phyloP scores from a whole-genome alignment of 495 filamentous ascomycete species.

The Hamigera avellanea region DNA sequence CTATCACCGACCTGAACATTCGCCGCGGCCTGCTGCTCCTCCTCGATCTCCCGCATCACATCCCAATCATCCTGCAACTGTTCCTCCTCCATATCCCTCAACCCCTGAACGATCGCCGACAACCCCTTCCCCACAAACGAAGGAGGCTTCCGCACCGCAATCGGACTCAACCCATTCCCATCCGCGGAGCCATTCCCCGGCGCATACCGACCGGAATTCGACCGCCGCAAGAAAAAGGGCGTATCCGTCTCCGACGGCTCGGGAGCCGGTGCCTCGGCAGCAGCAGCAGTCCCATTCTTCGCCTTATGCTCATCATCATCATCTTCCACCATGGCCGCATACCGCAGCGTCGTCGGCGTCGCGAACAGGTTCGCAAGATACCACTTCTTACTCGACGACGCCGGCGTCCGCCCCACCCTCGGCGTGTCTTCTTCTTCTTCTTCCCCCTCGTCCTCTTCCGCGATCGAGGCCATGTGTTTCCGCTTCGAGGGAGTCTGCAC shows the following conservation, averaged over 20 bases:
- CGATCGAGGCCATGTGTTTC: slow-evolving; percentile 17
- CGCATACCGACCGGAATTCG: slow-evolving; percentile 20
- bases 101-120: slow-evolving; percentile 63
- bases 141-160: slow-evolving; percentile 42
- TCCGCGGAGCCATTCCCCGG: slow-evolving; percentile 6
- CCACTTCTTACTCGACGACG: slow-evolving; percentile 48
- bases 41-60: slow-evolving; percentile 69
- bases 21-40: slow-evolving; percentile 23
- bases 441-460: slow-evolving; percentile 21
- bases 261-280: slow-evolving; percentile 6
- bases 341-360: slow-evolving; percentile 46
- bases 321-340: slow-evolving; percentile 32
- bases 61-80: slow-evolving; percentile 69
- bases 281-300: not conserved
- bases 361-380: slow-evolving; percentile 49
- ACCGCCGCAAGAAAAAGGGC: slow-evolving; percentile 63
- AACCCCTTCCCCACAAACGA: slow-evolving; percentile 62
- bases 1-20: slow-evolving; percentile 51
- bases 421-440: too few relatives aligned
- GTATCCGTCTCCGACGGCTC: slow-evolving; percentile 32
- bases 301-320: slow-evolving; percentile 8
- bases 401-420: slow-evolving; percentile 46
- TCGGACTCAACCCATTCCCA: slow-evolving; percentile 27
- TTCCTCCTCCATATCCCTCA: slow-evolving; percentile 74
- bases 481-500: slow-evolving; percentile 31